Conservation (phyloP, 2,329 filamentous ascomycete genomes). For the Didymella segeticola region DNA sequence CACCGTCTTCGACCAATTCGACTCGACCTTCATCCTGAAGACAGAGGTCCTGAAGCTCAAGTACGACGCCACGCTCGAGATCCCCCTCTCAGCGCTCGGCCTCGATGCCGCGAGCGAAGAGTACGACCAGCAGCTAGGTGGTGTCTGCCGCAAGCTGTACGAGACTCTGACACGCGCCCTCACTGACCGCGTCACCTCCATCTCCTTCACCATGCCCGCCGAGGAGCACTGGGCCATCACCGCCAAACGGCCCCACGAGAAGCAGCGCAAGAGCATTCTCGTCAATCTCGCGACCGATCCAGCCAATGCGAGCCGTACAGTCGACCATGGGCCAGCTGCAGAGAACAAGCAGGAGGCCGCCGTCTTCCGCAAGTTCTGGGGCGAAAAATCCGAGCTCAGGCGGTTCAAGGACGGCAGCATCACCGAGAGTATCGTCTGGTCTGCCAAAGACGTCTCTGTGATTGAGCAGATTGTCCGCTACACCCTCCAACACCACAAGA, state of each 20-base stretch:
- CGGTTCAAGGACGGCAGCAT: conserved; percentile 97
- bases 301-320: conserved; percentile 72
- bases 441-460: conserved; percentile 66
- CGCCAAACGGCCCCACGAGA: conserved; percentile 28
- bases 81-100: conserved; percentile 46
- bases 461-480: conserved; percentile 81
- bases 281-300: conserved; percentile 77
- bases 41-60: conserved; percentile 59
- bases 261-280: conserved; percentile 54
- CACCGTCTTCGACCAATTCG: conserved; percentile 78
- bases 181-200: conserved; percentile 73
- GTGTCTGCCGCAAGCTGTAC: conserved; percentile 66
- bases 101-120: conserved; percentile 32
- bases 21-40: conserved; percentile 77
- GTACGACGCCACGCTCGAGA: conserved; percentile 61
- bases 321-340: conserved; percentile 87
- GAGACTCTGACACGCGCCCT: conserved; percentile 73
- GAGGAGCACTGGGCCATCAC: conserved; percentile 47
- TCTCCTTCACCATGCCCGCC: conserved; percentile 53
- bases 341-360: conserved; percentile 85
- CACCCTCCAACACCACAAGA: conserved; percentile 73
- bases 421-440: conserved; percentile 89
- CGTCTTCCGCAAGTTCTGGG: conserved; percentile 91
- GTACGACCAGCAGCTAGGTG: conserved; percentile 34
- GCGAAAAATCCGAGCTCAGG: conserved; percentile 87